Evolutionary conservation across 192 early-diverging fungal species (phyloP).

Genomic region (Coemansia furcata): DNA sequence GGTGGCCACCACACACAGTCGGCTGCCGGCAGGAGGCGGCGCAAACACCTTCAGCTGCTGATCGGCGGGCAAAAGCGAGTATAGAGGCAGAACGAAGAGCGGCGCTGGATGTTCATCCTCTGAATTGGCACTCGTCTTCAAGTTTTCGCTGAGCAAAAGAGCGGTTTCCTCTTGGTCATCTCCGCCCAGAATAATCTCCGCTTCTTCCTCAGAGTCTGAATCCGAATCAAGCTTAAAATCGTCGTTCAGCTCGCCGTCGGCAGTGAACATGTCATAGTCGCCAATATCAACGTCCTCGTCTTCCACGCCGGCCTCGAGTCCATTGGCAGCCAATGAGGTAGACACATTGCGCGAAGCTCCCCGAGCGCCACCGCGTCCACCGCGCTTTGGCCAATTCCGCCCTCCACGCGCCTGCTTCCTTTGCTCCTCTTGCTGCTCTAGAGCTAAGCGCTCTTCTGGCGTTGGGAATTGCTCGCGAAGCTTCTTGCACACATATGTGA

Average conservation of each 20-base stretch:
- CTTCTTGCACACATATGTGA: constrained; percentile 71
- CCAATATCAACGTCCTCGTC: constrained; percentile 57
- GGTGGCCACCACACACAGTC: constrained; percentile 93
- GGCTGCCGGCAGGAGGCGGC: constrained; percentile 78
- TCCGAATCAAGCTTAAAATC: constrained; percentile 54
- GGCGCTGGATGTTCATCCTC: constrained; percentile 54
- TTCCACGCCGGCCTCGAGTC: constrained; percentile 47
- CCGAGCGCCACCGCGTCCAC: neutral
- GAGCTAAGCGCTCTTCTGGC: constrained; percentile 25
- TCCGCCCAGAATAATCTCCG: constrained; percentile 52
- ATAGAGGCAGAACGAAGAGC: constrained; percentile 95
- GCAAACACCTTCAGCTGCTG: constrained; percentile 93
- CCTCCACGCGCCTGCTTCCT: neutral
- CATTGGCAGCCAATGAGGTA: constrained; percentile 31
- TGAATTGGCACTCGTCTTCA: constrained; percentile 33
- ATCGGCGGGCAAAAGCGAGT: constrained; percentile 88
- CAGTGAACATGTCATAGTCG: constrained; percentile 18
- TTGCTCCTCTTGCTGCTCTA: constrained; percentile 24
- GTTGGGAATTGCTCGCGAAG: constrained; percentile 72
- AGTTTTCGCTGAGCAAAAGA: constrained; percentile 46
- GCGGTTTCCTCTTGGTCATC: constrained; percentile 66
- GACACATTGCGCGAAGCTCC: neutral
- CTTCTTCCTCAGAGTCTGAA: constrained; percentile 65
- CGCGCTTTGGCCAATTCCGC: neutral
- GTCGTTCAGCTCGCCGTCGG: constrained; percentile 51